phyloP scores from a whole-genome alignment of 257 asterid species.

The Ajuga chamaepitys region DNA sequence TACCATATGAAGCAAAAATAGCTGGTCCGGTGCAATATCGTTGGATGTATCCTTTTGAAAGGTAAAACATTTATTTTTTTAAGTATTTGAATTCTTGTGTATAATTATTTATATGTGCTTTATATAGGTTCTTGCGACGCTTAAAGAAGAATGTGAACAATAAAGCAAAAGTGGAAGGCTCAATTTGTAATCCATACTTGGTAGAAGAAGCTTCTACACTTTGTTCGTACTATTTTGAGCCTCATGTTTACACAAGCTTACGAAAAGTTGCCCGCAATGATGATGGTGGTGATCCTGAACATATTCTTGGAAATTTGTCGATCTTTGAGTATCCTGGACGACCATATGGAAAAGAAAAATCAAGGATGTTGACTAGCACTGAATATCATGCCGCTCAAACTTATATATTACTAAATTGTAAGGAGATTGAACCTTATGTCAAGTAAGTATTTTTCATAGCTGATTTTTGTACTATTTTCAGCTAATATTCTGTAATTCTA shows the following conservation, averaged over 20 bases:
- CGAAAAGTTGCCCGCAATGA: too few species aligned
- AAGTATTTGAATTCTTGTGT: neutral
- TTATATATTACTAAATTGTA: too few species aligned
- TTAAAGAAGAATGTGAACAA: neutral
- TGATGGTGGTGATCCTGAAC: neutral
- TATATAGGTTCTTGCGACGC: neutral
- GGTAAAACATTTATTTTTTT: neutral
- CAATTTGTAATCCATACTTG: too few species aligned
- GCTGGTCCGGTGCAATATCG: too few species aligned
- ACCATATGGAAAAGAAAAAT: neutral
- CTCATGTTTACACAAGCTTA: too few species aligned
- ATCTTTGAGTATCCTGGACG: neutral
- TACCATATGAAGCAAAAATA: too few species aligned
- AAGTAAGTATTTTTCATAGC: too few species aligned
- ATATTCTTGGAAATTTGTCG: neutral
- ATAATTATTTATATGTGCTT: neutral
- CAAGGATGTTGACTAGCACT: neutral
- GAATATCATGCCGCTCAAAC: neutral
- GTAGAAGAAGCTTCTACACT: too few species aligned
- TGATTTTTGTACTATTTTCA: neutral
- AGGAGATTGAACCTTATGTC: too few species aligned
- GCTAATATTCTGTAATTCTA: neutral
- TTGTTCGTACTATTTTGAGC: too few species aligned
- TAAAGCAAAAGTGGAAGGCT: too few species aligned
- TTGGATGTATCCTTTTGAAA: neutral